Percentiles rank a stretch among this genome's conserved stretches.
These are phyloP conservation scores for Wickerhamomyces rabaulensis DNA, from an alignment of 805 yeast genomes.

Conservation along the genomic window DNA sequence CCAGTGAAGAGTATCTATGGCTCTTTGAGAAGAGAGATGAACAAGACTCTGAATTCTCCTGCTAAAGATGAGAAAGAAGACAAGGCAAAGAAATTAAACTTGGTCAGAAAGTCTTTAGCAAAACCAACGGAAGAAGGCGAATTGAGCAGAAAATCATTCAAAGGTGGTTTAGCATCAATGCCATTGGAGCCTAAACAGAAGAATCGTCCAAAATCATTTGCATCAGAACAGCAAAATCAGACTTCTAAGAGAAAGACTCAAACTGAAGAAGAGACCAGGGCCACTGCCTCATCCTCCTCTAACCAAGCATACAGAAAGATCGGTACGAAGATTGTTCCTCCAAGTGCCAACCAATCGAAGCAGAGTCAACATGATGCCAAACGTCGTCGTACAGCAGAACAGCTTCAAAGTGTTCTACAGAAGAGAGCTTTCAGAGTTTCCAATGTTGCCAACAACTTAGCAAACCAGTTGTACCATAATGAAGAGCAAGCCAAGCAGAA, in stretches of 20 bases:
- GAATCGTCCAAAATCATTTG: slow-evolving; percentile 16
- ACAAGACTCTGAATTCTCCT: slow-evolving; percentile 11
- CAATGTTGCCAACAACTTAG: background rate
- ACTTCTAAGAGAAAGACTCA: slow-evolving; percentile 13
- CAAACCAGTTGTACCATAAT: slow-evolving; percentile 2
- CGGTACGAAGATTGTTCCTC: slow-evolving; percentile 20
- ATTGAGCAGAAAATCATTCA: slow-evolving; percentile 13
- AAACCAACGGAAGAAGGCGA: slow-evolving; percentile 16
- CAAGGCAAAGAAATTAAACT: slow-evolving; percentile 10
- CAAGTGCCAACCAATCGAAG: slow-evolving; percentile 11
- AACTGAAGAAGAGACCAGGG: slow-evolving; percentile 15
- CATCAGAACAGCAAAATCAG: slow-evolving; percentile 7
- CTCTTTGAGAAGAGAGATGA: slow-evolving; percentile 20
- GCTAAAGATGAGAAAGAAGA: slow-evolving; percentile 1
- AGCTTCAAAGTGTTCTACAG: slow-evolving; percentile 15
- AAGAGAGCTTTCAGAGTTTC: slow-evolving; percentile 24
- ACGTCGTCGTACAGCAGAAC: slow-evolving; percentile 23
- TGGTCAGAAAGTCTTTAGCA: slow-evolving; percentile 20
- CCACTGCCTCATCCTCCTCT: background rate
- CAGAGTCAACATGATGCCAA: slow-evolving; percentile 17
- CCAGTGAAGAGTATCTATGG: slow-evolving; percentile 26
- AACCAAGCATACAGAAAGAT: slow-evolving; percentile 20
- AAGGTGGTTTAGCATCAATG: slow-evolving; percentile 18
- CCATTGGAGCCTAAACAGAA: slow-evolving; percentile 15
- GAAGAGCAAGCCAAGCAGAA: slow-evolving; percentile 1